Evolutionary conservation across 805 yeast species (phyloP).

Genomic region (Suhomyces faveliae): DNA sequence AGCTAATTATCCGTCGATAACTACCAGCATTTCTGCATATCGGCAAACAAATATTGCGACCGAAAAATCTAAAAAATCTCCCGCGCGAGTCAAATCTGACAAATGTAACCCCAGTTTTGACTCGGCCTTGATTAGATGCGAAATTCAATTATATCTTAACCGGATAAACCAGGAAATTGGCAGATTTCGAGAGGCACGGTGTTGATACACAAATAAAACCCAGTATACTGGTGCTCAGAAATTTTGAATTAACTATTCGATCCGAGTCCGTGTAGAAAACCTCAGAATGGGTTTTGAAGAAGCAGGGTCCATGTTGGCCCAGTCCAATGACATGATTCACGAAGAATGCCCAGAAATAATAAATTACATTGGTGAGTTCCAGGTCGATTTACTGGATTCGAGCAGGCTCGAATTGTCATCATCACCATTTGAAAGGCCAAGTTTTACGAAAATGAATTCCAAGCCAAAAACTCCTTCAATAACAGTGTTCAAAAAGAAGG

Average conservation of each 20-base stretch:
- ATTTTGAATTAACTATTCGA: too few species aligned
- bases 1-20: background rate
- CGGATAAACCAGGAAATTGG: background rate
- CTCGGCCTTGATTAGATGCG: background rate
- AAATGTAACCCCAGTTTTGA: slow-evolving; percentile 1
- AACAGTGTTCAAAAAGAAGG: slow-evolving; percentile 31
- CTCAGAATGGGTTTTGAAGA: background rate
- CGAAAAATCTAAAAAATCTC: too few species aligned
- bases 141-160: background rate
- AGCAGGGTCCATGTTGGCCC: background rate
- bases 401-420: background rate
- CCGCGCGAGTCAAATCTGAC: background rate
- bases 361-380: slow-evolving; percentile 22
- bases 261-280: too few species aligned
- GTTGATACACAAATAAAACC: too few species aligned
- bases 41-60: slow-evolving; percentile 1
- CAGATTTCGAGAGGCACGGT: background rate
- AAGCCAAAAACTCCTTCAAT: slow-evolving; percentile 11
- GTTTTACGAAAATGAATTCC: slow-evolving; percentile 2
- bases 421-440: background rate
- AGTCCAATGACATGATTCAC: slow-evolving; percentile 7
- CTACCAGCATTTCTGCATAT: background rate
- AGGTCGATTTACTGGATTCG: slow-evolving; percentile 11
- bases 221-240: background rate
- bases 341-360: slow-evolving; percentile 18